These are phyloP conservation scores for Thyridium curvatum DNA, from an alignment of 2,329 filamentous ascomycete species.

Conservation along the genomic window DNA sequence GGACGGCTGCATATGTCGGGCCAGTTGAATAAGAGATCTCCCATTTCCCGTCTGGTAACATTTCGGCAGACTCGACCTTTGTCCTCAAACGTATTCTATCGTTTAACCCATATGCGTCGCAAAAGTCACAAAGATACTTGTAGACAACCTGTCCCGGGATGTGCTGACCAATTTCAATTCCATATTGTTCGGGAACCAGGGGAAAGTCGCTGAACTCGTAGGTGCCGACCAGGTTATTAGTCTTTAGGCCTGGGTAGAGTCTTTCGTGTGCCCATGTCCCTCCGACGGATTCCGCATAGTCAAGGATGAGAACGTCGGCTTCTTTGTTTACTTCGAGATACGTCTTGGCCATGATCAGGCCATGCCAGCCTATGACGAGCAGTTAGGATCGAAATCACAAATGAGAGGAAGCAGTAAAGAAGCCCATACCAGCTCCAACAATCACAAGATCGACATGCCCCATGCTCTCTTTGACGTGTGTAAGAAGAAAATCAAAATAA, in stretches of 20 bases:
- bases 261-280: slow-evolving; percentile 65
- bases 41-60: slow-evolving; percentile 35
- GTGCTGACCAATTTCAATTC: slow-evolving; percentile 35
- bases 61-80: slow-evolving; percentile 35
- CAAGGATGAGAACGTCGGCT: slow-evolving; percentile 6
- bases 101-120: slow-evolving; percentile 32
- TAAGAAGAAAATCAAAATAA: no score
- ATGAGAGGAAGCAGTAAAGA: no score
- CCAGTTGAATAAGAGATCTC: no score
- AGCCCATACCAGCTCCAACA: no score
- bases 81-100: slow-evolving; percentile 31
- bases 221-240: slow-evolving; percentile 68
- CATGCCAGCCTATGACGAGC: slow-evolving; percentile 3
- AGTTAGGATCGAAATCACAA: no score
- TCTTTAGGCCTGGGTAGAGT: slow-evolving; percentile 62
- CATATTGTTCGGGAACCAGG: slow-evolving; percentile 51
- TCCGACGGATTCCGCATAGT: slow-evolving; percentile 32
- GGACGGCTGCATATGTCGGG: slow-evolving; percentile 2
- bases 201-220: slow-evolving; percentile 72
- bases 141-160: slow-evolving; percentile 41
- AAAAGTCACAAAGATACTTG: slow-evolving; percentile 39
- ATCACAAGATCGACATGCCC: no score
- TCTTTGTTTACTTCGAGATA: slow-evolving; percentile 2
- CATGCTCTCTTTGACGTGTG: no score
- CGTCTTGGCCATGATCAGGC: slow-evolving; percentile 7